Evolutionary conservation across 306 rosid genomes (phyloP), one percentile per base, ranked within the genome.

Genomic region (Boehmeria nivea): DNA sequence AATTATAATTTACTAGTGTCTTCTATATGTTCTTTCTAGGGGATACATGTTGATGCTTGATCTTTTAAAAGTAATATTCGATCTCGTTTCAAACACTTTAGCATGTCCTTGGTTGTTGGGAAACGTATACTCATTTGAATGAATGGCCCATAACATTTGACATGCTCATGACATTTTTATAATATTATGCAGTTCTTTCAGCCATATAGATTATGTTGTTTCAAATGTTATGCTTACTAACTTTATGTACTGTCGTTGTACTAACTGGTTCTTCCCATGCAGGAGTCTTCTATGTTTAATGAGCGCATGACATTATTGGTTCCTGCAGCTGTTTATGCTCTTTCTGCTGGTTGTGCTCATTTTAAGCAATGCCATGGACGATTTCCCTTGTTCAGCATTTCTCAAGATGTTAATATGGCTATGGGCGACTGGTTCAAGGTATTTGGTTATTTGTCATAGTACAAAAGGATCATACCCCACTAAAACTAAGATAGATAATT

Each of bases 301-400:
- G 86, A 82, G 76, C 77, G 31, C 55, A 66, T 78, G 67, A 72
- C 59, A 46, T 66, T 86, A 44, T 78, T 84, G 72, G 64, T 86
- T 58, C 94, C 95, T 33, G 68, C 88, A 72, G 88, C 95, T 68
- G 73, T 82, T 42, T 78, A 63, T 80, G 83, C 97, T 57, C 94
- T 90, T 68, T 90, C 88, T 70, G 68, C 74, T 51, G 94, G 95
- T 65, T 72, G 74, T 68, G 78, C 69, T 67, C 83, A 80, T 50
- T 82, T 77, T 27, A 34, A 55, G 33, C 75, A 71, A 73, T 75
- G 75, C 71, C 63, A 63, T 59, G 63, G 64, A 44, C 82, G 68
- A 59, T 25, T 64, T 64, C 70, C 77, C 39, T 42, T 54, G 18
- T 66, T 63, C 36, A 64, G 63, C 68, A 52, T 60, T 60, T 72